These are phyloP conservation scores for Leishmania arabica DNA, from an alignment of 208 protist species.

Conservation along the genomic window DNA sequence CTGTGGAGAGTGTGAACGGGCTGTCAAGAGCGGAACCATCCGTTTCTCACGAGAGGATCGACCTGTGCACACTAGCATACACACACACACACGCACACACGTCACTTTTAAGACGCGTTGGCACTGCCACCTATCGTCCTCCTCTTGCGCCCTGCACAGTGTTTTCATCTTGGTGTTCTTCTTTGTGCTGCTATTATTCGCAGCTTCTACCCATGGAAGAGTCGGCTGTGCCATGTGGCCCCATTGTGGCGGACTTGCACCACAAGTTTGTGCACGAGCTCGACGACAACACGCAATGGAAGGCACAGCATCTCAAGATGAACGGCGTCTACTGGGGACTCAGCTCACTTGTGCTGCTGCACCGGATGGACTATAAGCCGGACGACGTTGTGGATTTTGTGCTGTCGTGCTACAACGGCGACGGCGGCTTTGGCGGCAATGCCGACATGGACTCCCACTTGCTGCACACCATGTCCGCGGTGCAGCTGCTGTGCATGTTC, in stretches of 20 bases:
- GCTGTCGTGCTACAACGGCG: constrained; percentile 87
- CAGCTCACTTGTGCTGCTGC: constrained; percentile 79
- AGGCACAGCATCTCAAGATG: constrained; percentile 97
- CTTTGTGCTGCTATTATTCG: neutral
- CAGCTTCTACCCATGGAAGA: neutral
- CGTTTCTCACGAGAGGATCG: neutral
- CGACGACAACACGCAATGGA: constrained; percentile 89
- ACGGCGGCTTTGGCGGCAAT: constrained; percentile 98
- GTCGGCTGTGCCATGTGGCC: neutral
- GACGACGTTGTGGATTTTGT: constrained; percentile 94
- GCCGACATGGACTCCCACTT: constrained; percentile 97
- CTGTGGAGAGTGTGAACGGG: neutral
- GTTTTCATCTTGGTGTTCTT: too few species aligned
- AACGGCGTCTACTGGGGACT: constrained; percentile 98
- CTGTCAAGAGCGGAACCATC: neutral
- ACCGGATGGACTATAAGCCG: constrained; percentile 73
- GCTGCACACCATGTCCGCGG: constrained; percentile 97
- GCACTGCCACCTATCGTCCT: neutral
- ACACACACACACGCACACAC: neutral
- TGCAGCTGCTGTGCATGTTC: constrained; percentile 95
- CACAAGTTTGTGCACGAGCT: constrained; percentile 73
- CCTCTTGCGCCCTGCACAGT: neutral
- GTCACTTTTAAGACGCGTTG: neutral
- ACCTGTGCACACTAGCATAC: neutral
- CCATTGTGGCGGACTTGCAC: constrained; percentile 67